Evolutionary conservation across 257 asterid species (phyloP).

Genomic region (Solanum etuberosum): DNA sequence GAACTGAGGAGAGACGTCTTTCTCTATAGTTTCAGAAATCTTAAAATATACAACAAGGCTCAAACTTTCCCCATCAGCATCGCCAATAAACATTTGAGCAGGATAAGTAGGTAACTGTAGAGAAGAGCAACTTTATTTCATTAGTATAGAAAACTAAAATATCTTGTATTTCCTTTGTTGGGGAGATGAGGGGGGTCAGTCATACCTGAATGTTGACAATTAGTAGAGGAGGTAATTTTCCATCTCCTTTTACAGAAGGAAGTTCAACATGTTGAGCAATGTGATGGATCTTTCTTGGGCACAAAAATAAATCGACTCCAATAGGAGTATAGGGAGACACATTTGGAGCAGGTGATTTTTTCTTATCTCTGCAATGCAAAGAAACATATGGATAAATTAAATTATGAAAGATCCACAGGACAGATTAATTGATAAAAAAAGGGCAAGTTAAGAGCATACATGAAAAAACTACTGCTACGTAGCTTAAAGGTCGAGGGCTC

Average conservation of each 20-base stretch:
- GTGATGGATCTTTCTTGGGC: constrained; percentile 67
- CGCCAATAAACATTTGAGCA: constrained; percentile 76
- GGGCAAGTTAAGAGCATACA: constrained; percentile 30
- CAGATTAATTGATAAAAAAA: neutral
- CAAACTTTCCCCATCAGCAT: constrained; percentile 82
- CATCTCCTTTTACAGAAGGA: constrained; percentile 54
- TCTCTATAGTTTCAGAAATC: constrained; percentile 57
- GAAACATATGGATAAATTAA: neutral
- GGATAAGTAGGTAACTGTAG: constrained; percentile 84
- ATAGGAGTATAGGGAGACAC: constrained; percentile 68
- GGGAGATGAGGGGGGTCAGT: neutral
- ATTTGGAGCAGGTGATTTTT: constrained; percentile 71
- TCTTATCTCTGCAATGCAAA: constrained; percentile 71
- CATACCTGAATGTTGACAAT: constrained; percentile 88
- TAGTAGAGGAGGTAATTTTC: constrained; percentile 55
- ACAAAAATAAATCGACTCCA: constrained; percentile 81
- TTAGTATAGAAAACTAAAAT: neutral
- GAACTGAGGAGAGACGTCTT: constrained; percentile 57
- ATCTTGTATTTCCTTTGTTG: neutral
- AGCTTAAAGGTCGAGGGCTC: constrained; percentile 80
- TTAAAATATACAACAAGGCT: constrained; percentile 80
- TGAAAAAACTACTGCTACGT: constrained; percentile 77
- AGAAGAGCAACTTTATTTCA: neutral
- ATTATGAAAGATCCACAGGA: neutral
- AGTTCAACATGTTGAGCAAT: constrained; percentile 87